phyloP scores from a whole-genome alignment of 768 basidiomycete species.

The Podaxis rugospora region DNA sequence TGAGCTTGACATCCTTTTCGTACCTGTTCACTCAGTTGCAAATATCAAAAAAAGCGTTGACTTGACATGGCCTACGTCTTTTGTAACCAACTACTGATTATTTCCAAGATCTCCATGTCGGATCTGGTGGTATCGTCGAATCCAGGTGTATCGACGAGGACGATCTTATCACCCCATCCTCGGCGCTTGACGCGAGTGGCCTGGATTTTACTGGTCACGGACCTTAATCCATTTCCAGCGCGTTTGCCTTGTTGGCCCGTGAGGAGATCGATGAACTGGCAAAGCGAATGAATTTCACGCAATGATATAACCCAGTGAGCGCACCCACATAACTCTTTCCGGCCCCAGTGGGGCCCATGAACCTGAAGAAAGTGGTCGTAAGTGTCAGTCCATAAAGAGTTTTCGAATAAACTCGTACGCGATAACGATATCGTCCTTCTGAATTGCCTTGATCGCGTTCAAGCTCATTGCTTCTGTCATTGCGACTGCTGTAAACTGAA shows the following conservation, averaged over 20 bases:
- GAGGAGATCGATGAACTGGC: conserved; percentile 22
- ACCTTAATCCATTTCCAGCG: conserved; percentile 22
- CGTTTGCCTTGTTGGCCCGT: conserved; percentile 11
- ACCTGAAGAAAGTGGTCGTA: conserved; percentile 10
- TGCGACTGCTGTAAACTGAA: not conserved
- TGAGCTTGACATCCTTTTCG: conserved; percentile 19
- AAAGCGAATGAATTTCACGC: not conserved
- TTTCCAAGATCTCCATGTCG: conserved; percentile 31
- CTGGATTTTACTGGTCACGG: conserved; percentile 34
- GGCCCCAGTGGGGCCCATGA: conserved; percentile 24
- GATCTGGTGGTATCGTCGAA: conserved; percentile 30
- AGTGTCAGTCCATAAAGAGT: not conserved
- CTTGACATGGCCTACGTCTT: conserved; percentile 14
- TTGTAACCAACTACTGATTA: conserved; percentile 29
- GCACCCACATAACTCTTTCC: conserved; percentile 25
- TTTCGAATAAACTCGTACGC: conserved; percentile 13
- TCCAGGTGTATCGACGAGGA: conserved; percentile 34
- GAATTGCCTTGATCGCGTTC: conserved; percentile 2
- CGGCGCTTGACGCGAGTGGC: conserved; percentile 23
- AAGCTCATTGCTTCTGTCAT: not conserved
- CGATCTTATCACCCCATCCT: conserved; percentile 16
- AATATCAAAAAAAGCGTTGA: not conserved
- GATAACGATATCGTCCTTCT: conserved; percentile 19
- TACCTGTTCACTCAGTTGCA: conserved; percentile 17
- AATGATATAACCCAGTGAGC: not conserved